Percentiles rank a stretch among this genome's conserved stretches.
These are phyloP conservation scores for Pyricularia grisea DNA, from an alignment of 2,329 filamentous ascomycete species.

Conservation along the genomic window DNA sequence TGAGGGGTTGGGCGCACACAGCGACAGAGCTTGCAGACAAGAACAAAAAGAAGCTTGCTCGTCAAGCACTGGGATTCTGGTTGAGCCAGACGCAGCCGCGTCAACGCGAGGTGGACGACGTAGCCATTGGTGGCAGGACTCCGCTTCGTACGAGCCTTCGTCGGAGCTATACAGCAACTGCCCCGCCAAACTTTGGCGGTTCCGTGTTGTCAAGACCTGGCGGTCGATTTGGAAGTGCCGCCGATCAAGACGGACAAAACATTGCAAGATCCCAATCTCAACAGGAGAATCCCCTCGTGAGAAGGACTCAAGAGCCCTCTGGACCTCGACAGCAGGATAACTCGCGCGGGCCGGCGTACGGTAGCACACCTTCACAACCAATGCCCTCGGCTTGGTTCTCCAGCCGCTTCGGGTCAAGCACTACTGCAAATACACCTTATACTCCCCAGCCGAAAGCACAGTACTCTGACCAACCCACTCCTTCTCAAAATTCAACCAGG, in stretches of 20 bases:
- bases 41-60: conserved; percentile 10
- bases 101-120: conserved; percentile 1
- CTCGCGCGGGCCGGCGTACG: background rate
- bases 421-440: background rate
- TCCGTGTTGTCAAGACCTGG: background rate
- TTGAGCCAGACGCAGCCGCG: background rate
- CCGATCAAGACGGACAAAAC: background rate
- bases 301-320: background rate
- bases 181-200: conserved; percentile 2
- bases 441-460: conserved; percentile 1
- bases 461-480: background rate
- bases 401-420: conserved; percentile 2
- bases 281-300: background rate
- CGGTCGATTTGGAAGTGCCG: background rate
- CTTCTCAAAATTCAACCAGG: background rate
- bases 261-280: background rate
- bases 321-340: background rate
- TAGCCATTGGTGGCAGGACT: background rate
- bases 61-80: conserved; percentile 11
- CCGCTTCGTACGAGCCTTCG: conserved; percentile 2
- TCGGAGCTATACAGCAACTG: conserved; percentile 1
- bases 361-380: background rate
- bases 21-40: conserved; percentile 12
- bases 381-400: conserved; percentile 1
- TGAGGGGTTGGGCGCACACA: conserved; percentile 10